phyloP scores from a whole-genome alignment of 805 yeast species.

The Saturnispora sekii region DNA sequence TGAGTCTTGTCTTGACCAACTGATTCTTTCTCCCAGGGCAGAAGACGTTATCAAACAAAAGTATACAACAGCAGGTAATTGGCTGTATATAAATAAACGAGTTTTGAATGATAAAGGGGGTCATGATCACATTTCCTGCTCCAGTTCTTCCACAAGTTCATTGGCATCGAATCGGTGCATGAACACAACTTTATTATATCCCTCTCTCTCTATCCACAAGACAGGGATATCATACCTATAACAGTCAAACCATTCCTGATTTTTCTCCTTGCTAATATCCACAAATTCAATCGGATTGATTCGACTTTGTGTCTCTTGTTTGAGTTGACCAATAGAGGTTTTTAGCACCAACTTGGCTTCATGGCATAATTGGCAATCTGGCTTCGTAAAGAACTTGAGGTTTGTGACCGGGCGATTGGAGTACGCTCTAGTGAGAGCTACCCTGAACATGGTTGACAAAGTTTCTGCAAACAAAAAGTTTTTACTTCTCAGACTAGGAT shows the following conservation, averaged over 20 bases:
- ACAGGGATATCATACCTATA: constrained; percentile 76
- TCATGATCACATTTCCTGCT: constrained; percentile 22
- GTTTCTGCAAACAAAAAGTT: neutral
- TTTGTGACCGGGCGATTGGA: constrained; percentile 10
- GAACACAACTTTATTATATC: constrained; percentile 41
- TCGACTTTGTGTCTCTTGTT: constrained; percentile 17
- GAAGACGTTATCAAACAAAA: no score
- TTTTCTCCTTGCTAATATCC: constrained; percentile 52
- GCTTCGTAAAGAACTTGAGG: constrained; percentile 58
- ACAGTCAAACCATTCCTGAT: constrained; percentile 57
- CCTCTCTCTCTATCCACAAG: constrained; percentile 50
- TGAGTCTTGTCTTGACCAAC: no score
- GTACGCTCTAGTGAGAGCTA: neutral
- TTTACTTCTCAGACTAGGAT: neutral
- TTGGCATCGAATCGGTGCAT: constrained; percentile 58
- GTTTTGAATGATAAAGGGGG: neutral
- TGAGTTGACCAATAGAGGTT: constrained; percentile 29
- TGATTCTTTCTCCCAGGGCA: no score
- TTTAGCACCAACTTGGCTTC: constrained; percentile 48
- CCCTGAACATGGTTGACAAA: neutral
- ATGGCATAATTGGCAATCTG: constrained; percentile 58
- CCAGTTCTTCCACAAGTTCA: constrained; percentile 44
- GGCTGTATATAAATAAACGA: no score
- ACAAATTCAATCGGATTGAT: constrained; percentile 31
- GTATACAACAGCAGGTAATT: no score